Evolutionary conservation across 1,139 yeast species (phyloP).

Genomic region (Zygoascus meyerae): DNA sequence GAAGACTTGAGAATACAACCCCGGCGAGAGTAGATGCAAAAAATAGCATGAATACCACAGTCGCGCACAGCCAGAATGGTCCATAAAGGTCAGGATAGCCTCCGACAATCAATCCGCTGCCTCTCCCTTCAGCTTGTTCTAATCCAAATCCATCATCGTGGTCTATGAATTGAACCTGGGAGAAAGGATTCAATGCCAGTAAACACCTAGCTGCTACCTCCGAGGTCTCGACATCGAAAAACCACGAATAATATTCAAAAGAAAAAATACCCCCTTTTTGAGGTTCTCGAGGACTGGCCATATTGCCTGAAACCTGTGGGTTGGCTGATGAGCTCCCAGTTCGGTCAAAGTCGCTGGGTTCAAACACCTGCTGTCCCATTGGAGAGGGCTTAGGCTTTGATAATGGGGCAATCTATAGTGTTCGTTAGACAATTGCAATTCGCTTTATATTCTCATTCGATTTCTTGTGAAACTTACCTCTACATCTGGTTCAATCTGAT

Average conservation of each 20-base stretch:
- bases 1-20: conserved; percentile 40
- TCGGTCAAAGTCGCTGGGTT: conserved; percentile 30
- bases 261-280: conserved; percentile 45
- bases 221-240: conserved; percentile 58
- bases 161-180: conserved; percentile 29
- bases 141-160: conserved; percentile 28
- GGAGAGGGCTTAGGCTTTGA: conserved; percentile 3
- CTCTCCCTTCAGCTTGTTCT: conserved; percentile 29
- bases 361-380: conserved; percentile 31
- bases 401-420: conserved; percentile 4
- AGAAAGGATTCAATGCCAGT: conserved; percentile 34
- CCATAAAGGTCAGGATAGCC: conserved; percentile 63
- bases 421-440: background rate
- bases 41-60: conserved; percentile 65
- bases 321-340: conserved; percentile 6
- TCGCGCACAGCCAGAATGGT: conserved; percentile 78
- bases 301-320: conserved; percentile 14
- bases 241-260: conserved; percentile 50
- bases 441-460: no score
- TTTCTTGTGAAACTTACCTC: conserved; percentile 7
- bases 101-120: conserved; percentile 27
- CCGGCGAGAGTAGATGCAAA: conserved; percentile 65
- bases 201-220: conserved; percentile 42
- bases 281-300: conserved; percentile 13
- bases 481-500: conserved; percentile 9